Evolutionary conservation across 306 rosid genomes (phyloP).

Genomic region (Aeschynomene evenia): DNA sequence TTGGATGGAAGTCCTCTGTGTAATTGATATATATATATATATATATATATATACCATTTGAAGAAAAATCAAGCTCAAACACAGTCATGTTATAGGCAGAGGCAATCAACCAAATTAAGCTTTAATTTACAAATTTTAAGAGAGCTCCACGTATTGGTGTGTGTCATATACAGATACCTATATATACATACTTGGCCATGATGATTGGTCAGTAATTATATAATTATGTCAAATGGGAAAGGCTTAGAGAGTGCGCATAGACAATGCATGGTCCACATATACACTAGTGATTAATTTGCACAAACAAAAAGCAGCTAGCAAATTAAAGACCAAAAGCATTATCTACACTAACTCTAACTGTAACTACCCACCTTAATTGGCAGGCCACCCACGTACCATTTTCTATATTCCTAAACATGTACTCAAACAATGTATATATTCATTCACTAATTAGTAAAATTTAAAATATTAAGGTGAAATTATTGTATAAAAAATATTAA

Average conservation of each 20-base stretch:
- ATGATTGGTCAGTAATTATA: neutral
- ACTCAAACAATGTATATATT: neutral
- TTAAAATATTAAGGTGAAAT: too few species aligned
- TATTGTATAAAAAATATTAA: too few species aligned
- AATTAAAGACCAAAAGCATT: neutral
- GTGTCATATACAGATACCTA: too few species aligned
- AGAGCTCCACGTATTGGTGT: too few species aligned
- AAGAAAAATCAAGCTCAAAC: neutral
- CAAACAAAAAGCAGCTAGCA: neutral
- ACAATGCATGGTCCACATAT: neutral
- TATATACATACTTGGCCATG: neutral
- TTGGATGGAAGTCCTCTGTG: neutral
- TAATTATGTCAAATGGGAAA: conserved; percentile 17
- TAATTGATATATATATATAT: too few species aligned
- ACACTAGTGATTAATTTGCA: conserved; percentile 3
- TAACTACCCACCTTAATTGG: neutral
- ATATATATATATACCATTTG: neutral
- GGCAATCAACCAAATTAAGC: too few species aligned
- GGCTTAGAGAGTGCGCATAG: neutral
- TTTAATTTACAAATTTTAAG: too few species aligned
- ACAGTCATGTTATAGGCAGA: too few species aligned
- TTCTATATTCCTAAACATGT: neutral
- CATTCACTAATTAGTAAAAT: neutral
- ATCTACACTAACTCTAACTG: too few species aligned
- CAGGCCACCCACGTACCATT: neutral